Percentiles rank a stretch among this genome's conserved stretches.
These are phyloP conservation scores for Populus nigra DNA, from an alignment of 345 rosid species.

Conservation along the genomic window DNA sequence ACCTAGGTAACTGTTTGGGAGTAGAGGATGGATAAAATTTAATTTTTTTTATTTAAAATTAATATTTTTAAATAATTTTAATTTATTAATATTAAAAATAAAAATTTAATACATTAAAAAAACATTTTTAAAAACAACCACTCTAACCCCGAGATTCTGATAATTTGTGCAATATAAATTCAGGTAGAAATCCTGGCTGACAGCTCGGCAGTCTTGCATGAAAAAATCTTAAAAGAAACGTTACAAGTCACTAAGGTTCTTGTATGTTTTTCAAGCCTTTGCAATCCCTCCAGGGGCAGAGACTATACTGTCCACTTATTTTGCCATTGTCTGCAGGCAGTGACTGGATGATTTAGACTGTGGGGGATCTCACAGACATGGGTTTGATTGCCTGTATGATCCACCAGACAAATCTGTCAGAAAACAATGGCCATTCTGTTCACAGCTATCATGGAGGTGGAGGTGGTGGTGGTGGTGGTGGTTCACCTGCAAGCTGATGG, in stretches of 20 bases:
- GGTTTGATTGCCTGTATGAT: not conserved
- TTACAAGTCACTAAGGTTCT: not conserved
- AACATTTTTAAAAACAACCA: no score
- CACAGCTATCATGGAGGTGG: not conserved
- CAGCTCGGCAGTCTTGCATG: not conserved
- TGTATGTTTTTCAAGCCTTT: not conserved
- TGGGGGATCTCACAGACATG: not conserved
- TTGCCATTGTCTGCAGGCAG: not conserved
- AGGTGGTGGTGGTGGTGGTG: not conserved
- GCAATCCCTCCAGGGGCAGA: not conserved
- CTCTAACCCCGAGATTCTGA: no score
- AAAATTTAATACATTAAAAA: no score
- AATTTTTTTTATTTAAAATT: no score
- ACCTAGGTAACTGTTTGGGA: no score
- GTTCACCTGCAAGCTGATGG: not conserved
- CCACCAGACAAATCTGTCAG: conserved; percentile 1
- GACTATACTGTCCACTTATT: conserved; percentile 3
- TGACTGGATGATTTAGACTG: not conserved
- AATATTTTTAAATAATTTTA: no score
- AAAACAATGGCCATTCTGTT: not conserved
- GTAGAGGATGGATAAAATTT: no score
- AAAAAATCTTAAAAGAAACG: not conserved
- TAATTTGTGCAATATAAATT: not conserved
- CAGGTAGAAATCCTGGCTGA: not conserved
- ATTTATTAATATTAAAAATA: no score